These are phyloP conservation scores for Mycena olivaceomarginata DNA, from an alignment of 768 basidiomycete genomes.

Conservation along the genomic window DNA sequence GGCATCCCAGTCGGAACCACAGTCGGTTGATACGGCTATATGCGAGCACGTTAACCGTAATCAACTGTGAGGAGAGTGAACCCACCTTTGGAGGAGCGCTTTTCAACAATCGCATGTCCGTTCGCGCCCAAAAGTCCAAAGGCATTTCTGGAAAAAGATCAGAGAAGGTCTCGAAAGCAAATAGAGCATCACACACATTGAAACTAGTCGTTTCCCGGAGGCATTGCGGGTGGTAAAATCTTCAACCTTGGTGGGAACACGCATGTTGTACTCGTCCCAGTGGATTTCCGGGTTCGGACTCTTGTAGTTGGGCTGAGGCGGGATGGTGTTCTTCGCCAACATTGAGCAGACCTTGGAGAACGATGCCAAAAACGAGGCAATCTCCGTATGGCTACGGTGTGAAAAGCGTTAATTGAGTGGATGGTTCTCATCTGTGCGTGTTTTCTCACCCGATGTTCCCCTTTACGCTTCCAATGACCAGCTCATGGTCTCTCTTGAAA, in stretches of 20 bases:
- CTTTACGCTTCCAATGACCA: constrained; percentile 66
- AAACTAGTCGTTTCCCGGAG: not conserved
- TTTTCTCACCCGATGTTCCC: constrained; percentile 64
- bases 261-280: constrained; percentile 52
- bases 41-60: not conserved
- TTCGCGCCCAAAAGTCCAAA: constrained; percentile 68
- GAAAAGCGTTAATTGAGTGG: not conserved
- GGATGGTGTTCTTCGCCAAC: constrained; percentile 48
- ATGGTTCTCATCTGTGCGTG: too few relatives aligned
- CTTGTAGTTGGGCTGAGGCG: constrained; percentile 47
- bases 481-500: constrained; percentile 54
- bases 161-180: not conserved
- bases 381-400: constrained; percentile 54
- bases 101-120: constrained; percentile 62
- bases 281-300: constrained; percentile 55
- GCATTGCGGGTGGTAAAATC: constrained; percentile 5
- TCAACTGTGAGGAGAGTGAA: not conserved
- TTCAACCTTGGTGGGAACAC: constrained; percentile 6
- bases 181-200: not conserved
- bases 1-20: constrained; percentile 37
- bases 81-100: constrained; percentile 48
- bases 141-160: constrained; percentile 36
- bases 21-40: not conserved
- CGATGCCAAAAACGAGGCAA: constrained; percentile 58
- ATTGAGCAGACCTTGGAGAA: constrained; percentile 58